Conservation (phyloP, 2,329 filamentous ascomycete species). For the Pseudocercospora crystallina region DNA sequence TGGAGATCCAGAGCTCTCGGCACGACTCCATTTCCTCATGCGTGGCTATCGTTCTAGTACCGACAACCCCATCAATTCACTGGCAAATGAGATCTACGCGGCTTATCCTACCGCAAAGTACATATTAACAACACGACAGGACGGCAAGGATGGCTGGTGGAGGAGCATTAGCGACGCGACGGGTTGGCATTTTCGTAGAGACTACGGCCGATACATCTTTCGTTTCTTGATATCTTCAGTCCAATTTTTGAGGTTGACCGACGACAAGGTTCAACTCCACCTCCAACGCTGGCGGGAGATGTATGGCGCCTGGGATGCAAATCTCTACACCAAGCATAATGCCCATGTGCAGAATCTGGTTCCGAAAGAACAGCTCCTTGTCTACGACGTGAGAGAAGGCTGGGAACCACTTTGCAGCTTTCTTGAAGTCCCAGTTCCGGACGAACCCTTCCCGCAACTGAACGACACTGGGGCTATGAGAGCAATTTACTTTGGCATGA, state of each 20-base stretch:
- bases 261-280: slow-evolving; percentile 2
- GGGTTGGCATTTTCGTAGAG: slow-evolving; percentile 2
- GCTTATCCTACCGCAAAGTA: slow-evolving; percentile 7
- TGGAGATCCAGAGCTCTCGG: not conserved
- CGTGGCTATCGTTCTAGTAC: slow-evolving; percentile 1
- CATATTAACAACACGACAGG: slow-evolving; percentile 1
- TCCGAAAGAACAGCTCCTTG: slow-evolving; percentile 28
- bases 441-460: slow-evolving; percentile 25
- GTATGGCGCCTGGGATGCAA: not conserved
- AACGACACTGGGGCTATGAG: slow-evolving; percentile 1
- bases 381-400: slow-evolving; percentile 25
- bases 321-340: slow-evolving; percentile 7
- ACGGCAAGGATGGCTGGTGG: slow-evolving; percentile 5
- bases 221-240: slow-evolving; percentile 8
- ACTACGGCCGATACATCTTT: slow-evolving; percentile 2
- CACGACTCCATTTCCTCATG: not conserved
- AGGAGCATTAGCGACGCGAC: not conserved
- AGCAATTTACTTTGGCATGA: not conserved
- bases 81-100: slow-evolving; percentile 4
- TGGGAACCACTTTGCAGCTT: slow-evolving; percentile 35
- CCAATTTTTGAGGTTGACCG: slow-evolving; percentile 1
- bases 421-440: slow-evolving; percentile 26
- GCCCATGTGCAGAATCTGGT: slow-evolving; percentile 8
- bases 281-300: not conserved
- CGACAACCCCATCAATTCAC: not conserved